These are phyloP conservation scores for Penicillium aurantiogriseum DNA, from an alignment of 2,329 filamentous ascomycete species.

Conservation along the genomic window DNA sequence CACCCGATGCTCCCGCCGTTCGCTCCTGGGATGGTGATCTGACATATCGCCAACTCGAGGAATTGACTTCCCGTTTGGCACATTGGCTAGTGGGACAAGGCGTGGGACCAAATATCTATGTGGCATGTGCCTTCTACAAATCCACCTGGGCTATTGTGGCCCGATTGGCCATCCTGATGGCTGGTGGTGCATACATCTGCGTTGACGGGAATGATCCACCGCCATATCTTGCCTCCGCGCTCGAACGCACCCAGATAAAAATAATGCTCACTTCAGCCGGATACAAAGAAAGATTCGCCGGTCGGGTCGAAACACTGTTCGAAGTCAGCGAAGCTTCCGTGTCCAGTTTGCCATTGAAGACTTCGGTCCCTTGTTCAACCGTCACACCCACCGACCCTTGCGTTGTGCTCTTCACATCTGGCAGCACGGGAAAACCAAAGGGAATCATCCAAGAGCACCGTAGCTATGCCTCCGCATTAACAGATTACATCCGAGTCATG, in stretches of 20 bases:
- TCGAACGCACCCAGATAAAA: constrained; percentile 66
- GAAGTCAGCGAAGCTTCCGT: constrained; percentile 15
- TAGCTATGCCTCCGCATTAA: constrained; percentile 22
- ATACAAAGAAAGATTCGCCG: constrained; percentile 7
- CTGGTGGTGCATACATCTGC: constrained; percentile 62
- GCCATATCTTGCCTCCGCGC: constrained; percentile 66
- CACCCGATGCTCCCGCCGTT: constrained; percentile 17
- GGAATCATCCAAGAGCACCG: constrained; percentile 29
- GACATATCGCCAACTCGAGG: constrained; percentile 16
- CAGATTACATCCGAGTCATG: constrained; percentile 21
- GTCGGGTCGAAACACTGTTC: constrained; percentile 8
- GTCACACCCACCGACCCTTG: constrained; percentile 21
- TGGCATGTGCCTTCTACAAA: constrained; percentile 21
- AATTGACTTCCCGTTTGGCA: constrained; percentile 11
- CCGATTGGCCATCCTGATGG: constrained; percentile 21
- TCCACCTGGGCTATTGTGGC: constrained; percentile 24
- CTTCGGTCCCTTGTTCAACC: neutral
- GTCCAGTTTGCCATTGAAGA: neutral
- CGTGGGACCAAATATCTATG: constrained; percentile 15
- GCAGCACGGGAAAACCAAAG: constrained; percentile 29
- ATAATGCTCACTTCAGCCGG: constrained; percentile 59
- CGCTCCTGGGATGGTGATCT: constrained; percentile 23
- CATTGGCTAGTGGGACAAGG: constrained; percentile 17
- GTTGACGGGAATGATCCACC: constrained; percentile 73
- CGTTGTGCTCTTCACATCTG: constrained; percentile 28